Percentiles rank a stretch among this genome's conserved stretches.
Evolutionary conservation across 805 yeast species (phyloP).

Genomic region (Hanseniaspora pseudoguilliermondii): DNA sequence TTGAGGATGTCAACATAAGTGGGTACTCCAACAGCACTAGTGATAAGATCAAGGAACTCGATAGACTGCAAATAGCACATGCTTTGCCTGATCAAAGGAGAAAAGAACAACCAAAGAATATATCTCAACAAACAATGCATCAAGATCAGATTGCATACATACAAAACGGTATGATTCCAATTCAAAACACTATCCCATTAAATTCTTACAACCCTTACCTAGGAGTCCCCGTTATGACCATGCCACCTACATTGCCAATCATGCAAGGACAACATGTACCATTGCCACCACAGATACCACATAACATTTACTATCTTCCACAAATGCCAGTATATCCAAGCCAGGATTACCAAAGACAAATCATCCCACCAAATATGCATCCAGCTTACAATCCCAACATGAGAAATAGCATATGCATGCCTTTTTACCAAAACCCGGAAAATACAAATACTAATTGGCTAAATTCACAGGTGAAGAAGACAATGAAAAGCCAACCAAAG

Average conservation of each 20-base stretch:
- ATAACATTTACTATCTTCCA: not conserved
- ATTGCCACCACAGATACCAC: not conserved
- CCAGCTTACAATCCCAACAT: slow-evolving; percentile 65
- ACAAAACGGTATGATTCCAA: slow-evolving; percentile 12
- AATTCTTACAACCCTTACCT: slow-evolving; percentile 7
- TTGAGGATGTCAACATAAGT: slow-evolving; percentile 6
- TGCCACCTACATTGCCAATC: not conserved
- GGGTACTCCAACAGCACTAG: not conserved
- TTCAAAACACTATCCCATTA: slow-evolving; percentile 12
- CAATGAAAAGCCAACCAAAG: not conserved
- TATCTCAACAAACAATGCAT: slow-evolving; percentile 12
- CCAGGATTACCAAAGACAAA: not conserved
- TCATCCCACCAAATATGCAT: slow-evolving; percentile 31
- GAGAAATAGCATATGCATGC: slow-evolving; percentile 40
- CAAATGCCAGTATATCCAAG: not conserved
- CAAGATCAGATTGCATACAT: slow-evolving; percentile 14
- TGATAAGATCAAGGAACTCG: not conserved
- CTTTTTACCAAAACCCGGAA: not conserved
- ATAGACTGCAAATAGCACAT: not conserved
- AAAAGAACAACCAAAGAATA: not conserved
- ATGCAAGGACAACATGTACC: not conserved
- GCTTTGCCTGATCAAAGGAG: not conserved
- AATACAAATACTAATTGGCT: not conserved
- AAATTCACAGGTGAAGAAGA: not conserved
- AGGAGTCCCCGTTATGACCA: not conserved